Evolutionary conservation across 208 protist genomes (phyloP).

Genomic region (Tritrichomonas foetus): DNA sequence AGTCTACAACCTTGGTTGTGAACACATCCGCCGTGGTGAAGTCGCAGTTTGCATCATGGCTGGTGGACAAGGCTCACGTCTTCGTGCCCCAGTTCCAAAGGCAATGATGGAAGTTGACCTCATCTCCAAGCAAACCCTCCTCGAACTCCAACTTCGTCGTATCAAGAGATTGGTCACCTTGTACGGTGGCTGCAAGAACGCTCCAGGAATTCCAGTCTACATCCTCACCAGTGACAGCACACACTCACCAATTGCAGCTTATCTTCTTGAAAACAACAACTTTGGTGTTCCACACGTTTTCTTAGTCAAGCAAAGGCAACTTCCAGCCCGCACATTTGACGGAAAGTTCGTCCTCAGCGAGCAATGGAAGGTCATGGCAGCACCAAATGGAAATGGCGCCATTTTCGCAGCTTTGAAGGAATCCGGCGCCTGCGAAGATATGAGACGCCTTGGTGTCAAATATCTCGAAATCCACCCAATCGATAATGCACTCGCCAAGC

Average conservation of each 20-base stretch:
- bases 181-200: neutral
- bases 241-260: neutral
- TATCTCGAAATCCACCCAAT: constrained; percentile 17
- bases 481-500: neutral
- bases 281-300: neutral
- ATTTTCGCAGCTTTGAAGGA: neutral
- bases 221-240: neutral
- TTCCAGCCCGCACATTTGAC: neutral
- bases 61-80: neutral
- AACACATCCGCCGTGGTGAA: neutral
- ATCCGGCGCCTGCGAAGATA: neutral
- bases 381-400: constrained; percentile 18
- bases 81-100: neutral
- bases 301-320: neutral
- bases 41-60: neutral
- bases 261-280: neutral
- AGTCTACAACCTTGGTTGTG: neutral
- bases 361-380: neutral
- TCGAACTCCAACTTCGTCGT: neutral
- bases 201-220: neutral
- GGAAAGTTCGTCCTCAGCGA: neutral
- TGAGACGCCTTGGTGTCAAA: neutral
- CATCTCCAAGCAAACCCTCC: neutral
- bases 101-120: neutral
- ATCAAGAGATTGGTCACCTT: neutral